A percentile compares a stretch with the other conserved stretches of the same genome.
Conservation (phyloP, 2,329 filamentous ascomycete species). For the Lachnum nothofagi region DNA sequence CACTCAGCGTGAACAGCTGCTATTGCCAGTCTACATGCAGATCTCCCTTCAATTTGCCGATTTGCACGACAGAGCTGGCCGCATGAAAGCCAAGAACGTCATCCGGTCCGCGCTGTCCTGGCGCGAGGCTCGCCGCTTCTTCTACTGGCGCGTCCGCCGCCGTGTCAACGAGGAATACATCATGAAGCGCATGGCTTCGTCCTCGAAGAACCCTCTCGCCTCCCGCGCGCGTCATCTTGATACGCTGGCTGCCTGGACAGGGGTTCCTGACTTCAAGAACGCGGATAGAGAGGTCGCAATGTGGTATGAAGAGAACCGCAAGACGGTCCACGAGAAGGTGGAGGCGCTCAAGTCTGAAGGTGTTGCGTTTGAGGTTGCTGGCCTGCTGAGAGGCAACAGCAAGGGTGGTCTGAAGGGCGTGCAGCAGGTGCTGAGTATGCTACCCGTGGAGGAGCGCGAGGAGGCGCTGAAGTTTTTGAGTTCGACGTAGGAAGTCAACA, state of each 20-base stretch:
- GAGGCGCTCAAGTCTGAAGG: slow-evolving; percentile 76
- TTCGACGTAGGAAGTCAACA: slow-evolving; percentile 15
- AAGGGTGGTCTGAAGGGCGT: slow-evolving; percentile 77
- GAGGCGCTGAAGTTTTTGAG: slow-evolving; percentile 32
- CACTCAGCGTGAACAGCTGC: slow-evolving; percentile 75
- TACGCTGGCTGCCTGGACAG: slow-evolving; percentile 78
- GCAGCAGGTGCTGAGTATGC: slow-evolving; percentile 74
- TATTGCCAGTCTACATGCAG: slow-evolving; percentile 89
- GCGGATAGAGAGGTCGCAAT: slow-evolving; percentile 79
- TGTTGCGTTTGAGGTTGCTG: slow-evolving; percentile 64
- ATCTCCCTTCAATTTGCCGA: slow-evolving; percentile 97
- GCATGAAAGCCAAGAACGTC: slow-evolving; percentile 96
- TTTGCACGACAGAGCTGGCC: slow-evolving; percentile 90
- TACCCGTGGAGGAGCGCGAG: slow-evolving; percentile 85
- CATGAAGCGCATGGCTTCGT: slow-evolving; percentile 72
- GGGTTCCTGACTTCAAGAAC: slow-evolving; percentile 67
- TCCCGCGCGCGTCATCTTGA: slow-evolving; percentile 64
- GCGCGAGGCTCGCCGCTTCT: slow-evolving; percentile 89
- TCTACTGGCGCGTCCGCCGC: slow-evolving; percentile 98
- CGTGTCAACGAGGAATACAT: slow-evolving; percentile 97
- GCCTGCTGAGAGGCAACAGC: slow-evolving; percentile 60
- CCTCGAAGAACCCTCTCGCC: slow-evolving; percentile 40
- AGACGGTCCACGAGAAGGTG: slow-evolving; percentile 75
- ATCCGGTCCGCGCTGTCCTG: slow-evolving; percentile 82
- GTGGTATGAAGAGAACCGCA: slow-evolving; percentile 96